phyloP scores from a whole-genome alignment of 2,329 filamentous ascomycete genomes.

The Leptographium wingfieldii region DNA sequence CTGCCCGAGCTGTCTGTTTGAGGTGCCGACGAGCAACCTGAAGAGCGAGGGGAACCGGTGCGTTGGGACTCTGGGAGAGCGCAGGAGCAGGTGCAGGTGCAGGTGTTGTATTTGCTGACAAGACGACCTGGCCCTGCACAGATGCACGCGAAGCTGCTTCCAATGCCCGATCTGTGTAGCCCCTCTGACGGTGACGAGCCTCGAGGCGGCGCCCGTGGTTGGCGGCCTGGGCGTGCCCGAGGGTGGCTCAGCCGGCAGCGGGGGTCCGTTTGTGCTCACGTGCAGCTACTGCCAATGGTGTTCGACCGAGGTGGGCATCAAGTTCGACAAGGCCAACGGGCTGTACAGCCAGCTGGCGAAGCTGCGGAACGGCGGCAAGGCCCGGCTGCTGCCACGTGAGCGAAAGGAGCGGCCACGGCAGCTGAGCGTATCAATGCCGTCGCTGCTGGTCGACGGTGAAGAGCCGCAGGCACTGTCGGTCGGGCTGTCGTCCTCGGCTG shows the following conservation, averaged over 20 bases:
- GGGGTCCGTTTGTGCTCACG: constrained; percentile 57
- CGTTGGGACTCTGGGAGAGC: constrained; percentile 13
- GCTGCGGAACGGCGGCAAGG: constrained; percentile 48
- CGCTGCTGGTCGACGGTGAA: constrained; percentile 12
- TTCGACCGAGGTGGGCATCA: constrained; percentile 76
- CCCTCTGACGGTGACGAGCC: constrained; percentile 60
- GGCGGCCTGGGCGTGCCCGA: constrained; percentile 31
- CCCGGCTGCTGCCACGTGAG: constrained; percentile 37
- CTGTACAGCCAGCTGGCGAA: constrained; percentile 70
- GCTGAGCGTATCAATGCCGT: constrained; percentile 19
- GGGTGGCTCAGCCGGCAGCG: constrained; percentile 16
- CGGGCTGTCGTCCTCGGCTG: neutral
- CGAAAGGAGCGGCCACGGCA: constrained; percentile 37
- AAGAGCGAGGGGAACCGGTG: constrained; percentile 90
- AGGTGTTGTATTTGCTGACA: neutral
- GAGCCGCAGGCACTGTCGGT: constrained; percentile 7
- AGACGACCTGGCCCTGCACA: constrained; percentile 19
- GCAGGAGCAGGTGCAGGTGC: neutral
- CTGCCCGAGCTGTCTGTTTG: constrained; percentile 90
- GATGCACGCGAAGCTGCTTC: constrained; percentile 89
- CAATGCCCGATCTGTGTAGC: constrained; percentile 84
- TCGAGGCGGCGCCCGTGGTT: constrained; percentile 43
- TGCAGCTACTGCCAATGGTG: constrained; percentile 93
- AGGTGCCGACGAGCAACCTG: constrained; percentile 85
- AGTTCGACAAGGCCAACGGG: constrained; percentile 79